Conservation (phyloP, 2,329 filamentous ascomycete genomes). For the Colletotrichum somersetense region DNA sequence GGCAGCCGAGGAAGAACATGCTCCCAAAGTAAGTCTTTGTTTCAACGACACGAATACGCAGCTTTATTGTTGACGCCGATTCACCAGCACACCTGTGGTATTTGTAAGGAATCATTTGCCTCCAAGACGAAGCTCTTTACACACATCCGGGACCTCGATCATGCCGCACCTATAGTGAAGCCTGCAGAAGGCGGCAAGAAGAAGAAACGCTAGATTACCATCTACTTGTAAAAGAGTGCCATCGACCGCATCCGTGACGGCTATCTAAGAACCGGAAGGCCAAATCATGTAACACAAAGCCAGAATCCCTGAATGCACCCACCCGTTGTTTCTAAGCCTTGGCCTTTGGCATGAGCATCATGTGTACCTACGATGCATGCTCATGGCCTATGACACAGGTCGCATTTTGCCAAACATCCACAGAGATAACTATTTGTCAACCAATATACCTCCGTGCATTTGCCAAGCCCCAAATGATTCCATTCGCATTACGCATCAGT, state of each 20-base stretch:
- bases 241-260: not conserved
- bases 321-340: not conserved
- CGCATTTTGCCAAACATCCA: not conserved
- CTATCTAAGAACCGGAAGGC: not conserved
- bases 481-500: not conserved
- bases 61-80: constrained; percentile 4
- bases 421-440: not conserved
- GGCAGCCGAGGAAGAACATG: constrained; percentile 50
- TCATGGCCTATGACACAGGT: not conserved
- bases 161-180: constrained; percentile 64
- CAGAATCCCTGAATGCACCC: not conserved
- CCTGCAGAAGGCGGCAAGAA: constrained; percentile 49
- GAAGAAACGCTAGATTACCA: constrained; percentile 51
- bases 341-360: not conserved
- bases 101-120: constrained; percentile 61
- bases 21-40: constrained; percentile 51
- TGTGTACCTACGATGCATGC: constrained; percentile 2
- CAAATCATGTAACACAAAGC: not conserved
- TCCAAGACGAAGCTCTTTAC: constrained; percentile 80
- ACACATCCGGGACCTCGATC: constrained; percentile 75
- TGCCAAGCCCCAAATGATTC: not conserved
- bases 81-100: constrained; percentile 57
- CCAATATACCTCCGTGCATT: not conserved
- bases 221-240: not conserved
- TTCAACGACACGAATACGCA: constrained; percentile 8